Base-by-base conservation (phyloP, 139 green algal genomes). In the Volvox reticuliferus region DNA sequence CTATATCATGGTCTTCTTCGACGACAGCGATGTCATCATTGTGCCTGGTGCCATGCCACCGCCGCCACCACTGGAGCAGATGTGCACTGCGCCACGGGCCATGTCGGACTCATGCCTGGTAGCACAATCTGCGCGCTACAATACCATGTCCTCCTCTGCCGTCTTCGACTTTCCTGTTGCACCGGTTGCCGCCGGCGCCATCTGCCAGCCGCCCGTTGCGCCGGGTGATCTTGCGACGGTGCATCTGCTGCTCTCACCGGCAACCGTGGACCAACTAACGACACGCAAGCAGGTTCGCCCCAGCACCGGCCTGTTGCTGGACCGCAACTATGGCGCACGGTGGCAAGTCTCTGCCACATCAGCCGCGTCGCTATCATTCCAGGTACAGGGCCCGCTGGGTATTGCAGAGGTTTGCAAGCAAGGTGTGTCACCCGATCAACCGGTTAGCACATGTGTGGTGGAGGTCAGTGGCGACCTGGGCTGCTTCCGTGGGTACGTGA, bases 1-100 rank as follows among this genome's bases (percentile, higher is more conserved):
- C 16, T 91, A 88, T 81, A 55, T 76, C 19, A 77, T 87, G 75
- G 80, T 93, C 16, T 93, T 93, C 91, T 89, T 91, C 35, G 71
- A 82, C 19, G 36, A 86, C 13, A n/a, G 65, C 2, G 79, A 86
- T n/a, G 50, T 91, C 16, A 61, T 91, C 79, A 89, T 93, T 50
- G 37, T 67, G 16, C 21, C 33, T 55, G 87, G 37, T 3, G 26
- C 22, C 76, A 2, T 33, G 12, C 73, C 73, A 20, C 50, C 73
- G 12, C 18, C 55, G 28, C 32, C 69, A 1, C 44, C 85, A 9
- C 22, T 36, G 9, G 9, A 35, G 61, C 81, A 28, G 28, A 26
- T 85, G 28, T 93, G 90, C 85, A 28, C 65, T 18, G 37, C 24
- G 26, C 26, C 69, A 12, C 24, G 65, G 14, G 82, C 84, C 30